phyloP scores from a whole-genome alignment of 225 moss, liverwort and hornwort genomes.

The Polytrichum formosum region DNA sequence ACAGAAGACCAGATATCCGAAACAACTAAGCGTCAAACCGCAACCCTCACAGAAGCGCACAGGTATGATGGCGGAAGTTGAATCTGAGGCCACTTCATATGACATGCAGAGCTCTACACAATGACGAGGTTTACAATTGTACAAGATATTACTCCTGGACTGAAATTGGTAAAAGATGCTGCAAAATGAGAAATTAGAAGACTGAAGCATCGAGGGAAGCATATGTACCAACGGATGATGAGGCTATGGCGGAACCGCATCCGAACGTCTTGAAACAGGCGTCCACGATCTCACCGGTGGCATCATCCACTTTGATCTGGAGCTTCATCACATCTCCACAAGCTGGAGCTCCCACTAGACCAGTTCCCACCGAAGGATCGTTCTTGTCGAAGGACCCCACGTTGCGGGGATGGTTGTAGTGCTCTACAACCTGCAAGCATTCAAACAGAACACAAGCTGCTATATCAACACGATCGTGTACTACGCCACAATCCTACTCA shows the following conservation, averaged over 20 bases:
- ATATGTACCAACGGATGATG: constrained; percentile 84
- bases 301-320: constrained; percentile 92
- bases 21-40: background rate
- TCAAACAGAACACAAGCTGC: background rate
- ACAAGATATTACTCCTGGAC: too few species aligned
- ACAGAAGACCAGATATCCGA: background rate
- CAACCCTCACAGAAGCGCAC: background rate
- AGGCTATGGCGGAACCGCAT: constrained; percentile 96
- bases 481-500: too few species aligned
- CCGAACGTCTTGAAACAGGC: constrained; percentile 99
- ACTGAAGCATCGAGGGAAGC: background rate
- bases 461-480: too few species aligned
- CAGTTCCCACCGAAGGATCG: constrained; percentile 89
- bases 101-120: background rate
- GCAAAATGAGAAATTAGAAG: background rate
- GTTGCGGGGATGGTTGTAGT: constrained; percentile 93
- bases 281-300: constrained; percentile 81
- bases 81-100: background rate
- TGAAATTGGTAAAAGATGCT: background rate
- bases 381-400: constrained; percentile 96
- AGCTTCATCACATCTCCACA: constrained; percentile 99
- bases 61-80: too few species aligned
- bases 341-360: constrained; percentile 92
- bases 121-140: background rate
- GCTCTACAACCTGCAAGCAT: constrained; percentile 66